These are phyloP conservation scores for Kondoa subrosea DNA, from an alignment of 768 basidiomycete genomes.

Conservation along the genomic window DNA sequence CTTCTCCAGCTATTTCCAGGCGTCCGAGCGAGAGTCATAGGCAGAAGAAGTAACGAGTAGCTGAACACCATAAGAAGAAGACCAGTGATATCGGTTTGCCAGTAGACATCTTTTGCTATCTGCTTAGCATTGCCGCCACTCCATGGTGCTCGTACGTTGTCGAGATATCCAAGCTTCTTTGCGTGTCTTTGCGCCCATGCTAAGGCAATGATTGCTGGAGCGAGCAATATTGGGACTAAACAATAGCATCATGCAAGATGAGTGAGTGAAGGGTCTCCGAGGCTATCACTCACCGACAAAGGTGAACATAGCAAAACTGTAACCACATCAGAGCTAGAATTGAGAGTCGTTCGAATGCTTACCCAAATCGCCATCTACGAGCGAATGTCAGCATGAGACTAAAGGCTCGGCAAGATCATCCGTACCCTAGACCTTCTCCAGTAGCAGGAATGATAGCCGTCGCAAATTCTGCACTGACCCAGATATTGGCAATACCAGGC, in stretches of 20 bases:
- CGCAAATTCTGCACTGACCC: slow-evolving; percentile 25
- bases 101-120: slow-evolving; percentile 26
- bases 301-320: slow-evolving; percentile 25
- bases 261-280: no score
- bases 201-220: slow-evolving; percentile 24
- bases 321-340: no score
- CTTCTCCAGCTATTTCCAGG: slow-evolving; percentile 23
- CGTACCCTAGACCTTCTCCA: not conserved
- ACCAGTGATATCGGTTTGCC: slow-evolving; percentile 32
- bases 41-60: slow-evolving; percentile 31
- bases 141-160: slow-evolving; percentile 19
- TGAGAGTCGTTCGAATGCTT: no score
- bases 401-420: no score
- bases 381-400: no score
- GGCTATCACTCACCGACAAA: no score
- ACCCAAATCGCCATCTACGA: no score
- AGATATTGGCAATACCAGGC: slow-evolving; percentile 30
- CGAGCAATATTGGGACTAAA: not conserved
- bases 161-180: slow-evolving; percentile 18
- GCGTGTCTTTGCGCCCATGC: slow-evolving; percentile 24
- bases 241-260: not conserved
- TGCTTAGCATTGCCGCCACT: slow-evolving; percentile 10
- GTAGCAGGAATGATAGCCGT: not conserved
- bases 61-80: slow-evolving; percentile 25
- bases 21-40: slow-evolving; percentile 27